These are phyloP conservation scores for Diaporthe batatas DNA, from an alignment of 2,329 filamentous ascomycete genomes.

Conservation along the genomic window DNA sequence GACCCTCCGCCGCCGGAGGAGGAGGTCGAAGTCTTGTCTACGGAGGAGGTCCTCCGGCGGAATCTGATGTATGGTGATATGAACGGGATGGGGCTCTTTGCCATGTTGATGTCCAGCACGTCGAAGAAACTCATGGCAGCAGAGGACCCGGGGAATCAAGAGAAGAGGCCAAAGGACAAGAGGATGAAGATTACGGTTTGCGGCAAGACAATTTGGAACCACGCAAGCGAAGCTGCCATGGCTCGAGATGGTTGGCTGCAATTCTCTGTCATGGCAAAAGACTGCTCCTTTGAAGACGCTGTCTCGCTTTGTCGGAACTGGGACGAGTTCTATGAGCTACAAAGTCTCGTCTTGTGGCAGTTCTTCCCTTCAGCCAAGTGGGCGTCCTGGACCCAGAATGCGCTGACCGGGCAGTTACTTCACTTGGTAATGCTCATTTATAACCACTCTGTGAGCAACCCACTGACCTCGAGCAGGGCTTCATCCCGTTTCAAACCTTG, in stretches of 20 bases:
- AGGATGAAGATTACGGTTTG: constrained; percentile 61
- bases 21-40: constrained; percentile 50
- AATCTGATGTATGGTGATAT: constrained; percentile 45
- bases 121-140: constrained; percentile 6
- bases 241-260: constrained; percentile 63
- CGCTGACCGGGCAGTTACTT: constrained; percentile 55
- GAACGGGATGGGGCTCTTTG: constrained; percentile 46
- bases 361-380: constrained; percentile 63
- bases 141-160: constrained; percentile 47
- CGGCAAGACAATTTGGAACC: constrained; percentile 64
- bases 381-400: constrained; percentile 56
- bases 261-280: constrained; percentile 64
- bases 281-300: constrained; percentile 59
- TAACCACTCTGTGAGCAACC: background rate
- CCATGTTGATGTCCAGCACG: constrained; percentile 48
- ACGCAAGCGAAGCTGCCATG: constrained; percentile 61
- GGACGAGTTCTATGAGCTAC: constrained; percentile 64
- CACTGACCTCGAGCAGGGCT: constrained; percentile 3
- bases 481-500: constrained; percentile 27
- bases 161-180: constrained; percentile 49
- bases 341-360: constrained; percentile 57
- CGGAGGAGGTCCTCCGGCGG: constrained; percentile 46
- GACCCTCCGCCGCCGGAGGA: constrained; percentile 46
- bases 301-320: constrained; percentile 63
- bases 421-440: constrained; percentile 51